Evolutionary conservation across 768 basidiomycete species (phyloP).

Genomic region (Boletus speciosus): DNA sequence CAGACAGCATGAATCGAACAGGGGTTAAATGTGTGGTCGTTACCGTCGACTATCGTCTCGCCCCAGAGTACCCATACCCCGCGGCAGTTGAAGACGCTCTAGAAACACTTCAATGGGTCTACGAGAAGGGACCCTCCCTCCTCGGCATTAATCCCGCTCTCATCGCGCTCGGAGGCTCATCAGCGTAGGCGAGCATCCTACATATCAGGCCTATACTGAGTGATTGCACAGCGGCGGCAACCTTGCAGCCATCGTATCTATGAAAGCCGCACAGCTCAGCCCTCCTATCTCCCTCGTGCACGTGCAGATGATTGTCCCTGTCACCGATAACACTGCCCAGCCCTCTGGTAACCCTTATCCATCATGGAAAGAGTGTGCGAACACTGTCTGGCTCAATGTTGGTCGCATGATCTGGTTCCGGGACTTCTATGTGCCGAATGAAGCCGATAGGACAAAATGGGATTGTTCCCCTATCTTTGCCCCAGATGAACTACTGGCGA

Average conservation of each 20-base stretch:
- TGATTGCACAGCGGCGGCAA: conserved; percentile 59
- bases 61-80: conserved; percentile 34
- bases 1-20: neutral
- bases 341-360: conserved; percentile 35
- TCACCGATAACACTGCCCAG: conserved; percentile 68
- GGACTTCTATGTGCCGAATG: conserved; percentile 62
- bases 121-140: conserved; percentile 40
- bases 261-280: conserved; percentile 52
- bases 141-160: conserved; percentile 48
- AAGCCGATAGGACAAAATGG: conserved; percentile 60
- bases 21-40: conserved; percentile 34
- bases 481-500: conserved; percentile 50
- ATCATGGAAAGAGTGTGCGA: conserved; percentile 57
- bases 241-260: conserved; percentile 61
- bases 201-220: neutral
- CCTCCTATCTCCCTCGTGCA: conserved; percentile 55
- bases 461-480: conserved; percentile 72
- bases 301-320: conserved; percentile 70
- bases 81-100: conserved; percentile 32
- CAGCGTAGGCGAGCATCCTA: conserved; percentile 43
- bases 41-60: conserved; percentile 33
- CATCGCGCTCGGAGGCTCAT: conserved; percentile 72
- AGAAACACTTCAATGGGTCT: conserved; percentile 36
- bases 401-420: conserved; percentile 75
- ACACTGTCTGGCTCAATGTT: conserved; percentile 59